phyloP scores from a whole-genome alignment of 305 asterid genomes.

The Fraxinus greggii region DNA sequence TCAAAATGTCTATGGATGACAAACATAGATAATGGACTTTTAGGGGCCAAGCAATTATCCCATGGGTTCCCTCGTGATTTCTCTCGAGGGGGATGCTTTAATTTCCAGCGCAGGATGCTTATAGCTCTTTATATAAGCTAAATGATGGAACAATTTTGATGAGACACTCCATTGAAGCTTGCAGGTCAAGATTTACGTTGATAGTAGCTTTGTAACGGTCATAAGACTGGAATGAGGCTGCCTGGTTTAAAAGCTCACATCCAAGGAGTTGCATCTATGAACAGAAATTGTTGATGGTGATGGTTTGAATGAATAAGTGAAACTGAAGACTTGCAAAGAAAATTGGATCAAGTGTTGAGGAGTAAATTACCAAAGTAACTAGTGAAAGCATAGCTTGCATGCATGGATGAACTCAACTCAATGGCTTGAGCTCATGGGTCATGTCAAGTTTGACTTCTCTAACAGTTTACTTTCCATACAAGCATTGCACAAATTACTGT shows the following conservation, averaged over 20 bases:
- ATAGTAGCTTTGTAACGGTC: not conserved
- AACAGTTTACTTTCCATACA: conserved; percentile 1
- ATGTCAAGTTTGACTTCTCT: not conserved
- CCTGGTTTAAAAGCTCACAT: not conserved
- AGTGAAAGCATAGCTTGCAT: not conserved
- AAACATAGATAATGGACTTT: not conserved
- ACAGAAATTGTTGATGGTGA: not conserved
- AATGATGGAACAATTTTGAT: not conserved
- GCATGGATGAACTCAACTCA: not conserved
- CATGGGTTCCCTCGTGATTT: not conserved
- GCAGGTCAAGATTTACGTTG: not conserved
- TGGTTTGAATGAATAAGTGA: not conserved
- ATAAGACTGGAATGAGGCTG: not conserved
- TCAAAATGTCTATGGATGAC: not conserved
- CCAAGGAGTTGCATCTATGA: not conserved
- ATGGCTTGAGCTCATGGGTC: conserved; percentile 1
- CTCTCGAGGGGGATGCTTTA: not conserved
- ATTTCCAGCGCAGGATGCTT: not conserved
- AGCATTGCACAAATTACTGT: not conserved
- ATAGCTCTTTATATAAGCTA: not conserved
- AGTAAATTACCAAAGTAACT: not conserved
- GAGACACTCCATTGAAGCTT: not conserved
- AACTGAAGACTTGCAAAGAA: not conserved
- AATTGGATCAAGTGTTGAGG: not conserved
- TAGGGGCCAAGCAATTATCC: not conserved